Conservation (phyloP, 108 stramenopile species). For the Cyclotella sp. region DNA sequence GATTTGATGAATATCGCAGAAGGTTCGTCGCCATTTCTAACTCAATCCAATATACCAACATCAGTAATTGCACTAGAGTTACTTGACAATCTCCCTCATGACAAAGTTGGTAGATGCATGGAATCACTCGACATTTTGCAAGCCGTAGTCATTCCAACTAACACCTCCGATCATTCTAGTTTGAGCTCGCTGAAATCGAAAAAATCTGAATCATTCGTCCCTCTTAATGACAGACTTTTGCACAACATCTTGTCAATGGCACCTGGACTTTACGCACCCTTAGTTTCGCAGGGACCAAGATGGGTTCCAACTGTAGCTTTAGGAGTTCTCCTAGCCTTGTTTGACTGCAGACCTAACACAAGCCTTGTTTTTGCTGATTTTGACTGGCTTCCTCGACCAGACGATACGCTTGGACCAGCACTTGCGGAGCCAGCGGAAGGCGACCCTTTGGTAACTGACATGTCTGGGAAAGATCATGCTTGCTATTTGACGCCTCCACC, state of each 20-base stretch:
- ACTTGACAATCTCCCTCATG: conserved; percentile 88
- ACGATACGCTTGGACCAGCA: conserved; percentile 7
- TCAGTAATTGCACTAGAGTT: conserved; percentile 75
- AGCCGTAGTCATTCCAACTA: conserved; percentile 49
- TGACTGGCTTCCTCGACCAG: conserved; percentile 69
- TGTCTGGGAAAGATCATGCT: conserved; percentile 71
- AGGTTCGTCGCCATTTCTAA: conserved; percentile 52
- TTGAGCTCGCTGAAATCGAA: conserved; percentile 15
- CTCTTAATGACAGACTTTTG: conserved; percentile 70
- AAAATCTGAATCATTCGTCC: conserved; percentile 62
- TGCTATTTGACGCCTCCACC: conserved; percentile 68
- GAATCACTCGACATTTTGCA: conserved; percentile 61
- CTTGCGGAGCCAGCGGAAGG: conserved; percentile 53
- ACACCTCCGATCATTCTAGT: neutral
- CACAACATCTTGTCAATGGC: conserved; percentile 52
- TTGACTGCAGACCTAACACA: conserved; percentile 64
- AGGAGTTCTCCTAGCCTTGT: conserved; percentile 60
- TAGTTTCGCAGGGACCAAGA: conserved; percentile 34
- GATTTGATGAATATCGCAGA: conserved; percentile 84
- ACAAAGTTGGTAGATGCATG: conserved; percentile 63
- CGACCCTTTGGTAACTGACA: conserved; percentile 81
- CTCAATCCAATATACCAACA: conserved; percentile 62
- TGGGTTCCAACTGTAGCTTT: conserved; percentile 85
- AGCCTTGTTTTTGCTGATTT: conserved; percentile 79
- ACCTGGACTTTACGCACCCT: conserved; percentile 39